phyloP scores from a whole-genome alignment of 75 land plant genomes.

The Cryptomeria japonica region DNA sequence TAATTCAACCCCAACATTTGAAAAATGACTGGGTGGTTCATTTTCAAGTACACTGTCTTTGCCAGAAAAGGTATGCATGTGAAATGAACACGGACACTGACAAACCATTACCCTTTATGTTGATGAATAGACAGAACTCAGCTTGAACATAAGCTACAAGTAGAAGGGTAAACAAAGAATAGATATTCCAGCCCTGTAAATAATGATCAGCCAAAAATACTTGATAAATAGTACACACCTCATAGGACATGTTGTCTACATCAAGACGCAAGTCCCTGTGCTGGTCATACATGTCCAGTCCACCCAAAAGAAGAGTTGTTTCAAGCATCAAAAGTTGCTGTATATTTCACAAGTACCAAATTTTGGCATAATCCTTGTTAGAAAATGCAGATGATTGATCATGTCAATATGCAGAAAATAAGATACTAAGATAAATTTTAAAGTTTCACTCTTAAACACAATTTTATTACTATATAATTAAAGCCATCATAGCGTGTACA shows the following conservation, averaged over 20 bases:
- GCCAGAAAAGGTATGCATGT: not conserved
- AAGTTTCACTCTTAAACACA: not conserved
- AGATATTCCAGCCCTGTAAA: constrained; percentile 7
- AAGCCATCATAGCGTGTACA: not conserved
- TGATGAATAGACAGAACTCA: not conserved
- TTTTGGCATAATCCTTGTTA: not conserved
- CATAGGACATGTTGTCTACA: constrained; percentile 82
- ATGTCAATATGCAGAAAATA: not conserved
- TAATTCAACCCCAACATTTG: not conserved
- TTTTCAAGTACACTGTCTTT: not conserved
- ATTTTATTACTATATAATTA: not conserved
- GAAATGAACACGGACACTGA: not conserved
- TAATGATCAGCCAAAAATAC: constrained; percentile 2
- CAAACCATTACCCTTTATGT: not conserved
- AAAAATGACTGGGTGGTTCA: not conserved
- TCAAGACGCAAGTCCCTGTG: constrained; percentile 78
- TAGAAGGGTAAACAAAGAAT: constrained; percentile 10
- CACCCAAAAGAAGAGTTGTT: constrained; percentile 60
- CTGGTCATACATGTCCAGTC: constrained; percentile 52
- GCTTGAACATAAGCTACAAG: not conserved
- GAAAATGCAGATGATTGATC: not conserved
- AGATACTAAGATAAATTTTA: not conserved
- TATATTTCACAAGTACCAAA: not conserved
- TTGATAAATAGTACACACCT: constrained; percentile 32
- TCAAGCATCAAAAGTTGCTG: constrained; percentile 85